phyloP scores from a whole-genome alignment of 2,329 filamentous ascomycete genomes.

The Cryphonectria japonica region DNA sequence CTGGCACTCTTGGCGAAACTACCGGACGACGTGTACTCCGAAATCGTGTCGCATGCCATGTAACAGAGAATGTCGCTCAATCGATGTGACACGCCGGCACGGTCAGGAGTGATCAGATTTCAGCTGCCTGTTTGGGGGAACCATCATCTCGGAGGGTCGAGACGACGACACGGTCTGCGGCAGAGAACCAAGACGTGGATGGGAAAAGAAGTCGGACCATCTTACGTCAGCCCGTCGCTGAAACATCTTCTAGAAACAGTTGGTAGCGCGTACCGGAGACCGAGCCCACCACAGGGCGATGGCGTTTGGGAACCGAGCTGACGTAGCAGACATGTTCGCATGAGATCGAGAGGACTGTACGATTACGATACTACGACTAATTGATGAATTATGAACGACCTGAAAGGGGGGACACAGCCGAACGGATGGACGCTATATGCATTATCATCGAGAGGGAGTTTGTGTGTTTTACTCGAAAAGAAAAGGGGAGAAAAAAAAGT shows the following conservation, averaged over 20 bases:
- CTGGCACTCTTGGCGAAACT: slow-evolving; percentile 88
- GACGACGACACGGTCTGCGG: neutral
- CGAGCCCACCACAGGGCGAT: neutral
- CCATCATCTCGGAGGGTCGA: neutral
- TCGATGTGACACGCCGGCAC: neutral
- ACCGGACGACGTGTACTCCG: slow-evolving; percentile 85
- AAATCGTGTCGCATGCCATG: slow-evolving; percentile 86
- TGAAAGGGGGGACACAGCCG: neutral
- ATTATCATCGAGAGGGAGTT: slow-evolving; percentile 1
- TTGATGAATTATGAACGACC: slow-evolving; percentile 15
- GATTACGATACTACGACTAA: slow-evolving; percentile 24
- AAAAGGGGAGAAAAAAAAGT: neutral
- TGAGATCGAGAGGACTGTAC: slow-evolving; percentile 17
- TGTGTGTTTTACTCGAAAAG: neutral
- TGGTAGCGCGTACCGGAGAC: neutral
- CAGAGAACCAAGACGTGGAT: neutral
- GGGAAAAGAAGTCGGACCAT: neutral
- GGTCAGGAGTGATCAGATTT: neutral
- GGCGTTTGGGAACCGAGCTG: neutral
- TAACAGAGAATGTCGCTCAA: slow-evolving; percentile 42
- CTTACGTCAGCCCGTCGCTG: neutral
- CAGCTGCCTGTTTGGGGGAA: neutral
- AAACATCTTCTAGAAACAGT: neutral
- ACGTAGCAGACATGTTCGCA: neutral
- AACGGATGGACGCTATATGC: neutral